Percentiles rank a stretch among this genome's conserved stretches.
Evolutionary conservation across 73 alveolate genomes (phyloP).

Genomic region (Blepharisma japonicum): DNA sequence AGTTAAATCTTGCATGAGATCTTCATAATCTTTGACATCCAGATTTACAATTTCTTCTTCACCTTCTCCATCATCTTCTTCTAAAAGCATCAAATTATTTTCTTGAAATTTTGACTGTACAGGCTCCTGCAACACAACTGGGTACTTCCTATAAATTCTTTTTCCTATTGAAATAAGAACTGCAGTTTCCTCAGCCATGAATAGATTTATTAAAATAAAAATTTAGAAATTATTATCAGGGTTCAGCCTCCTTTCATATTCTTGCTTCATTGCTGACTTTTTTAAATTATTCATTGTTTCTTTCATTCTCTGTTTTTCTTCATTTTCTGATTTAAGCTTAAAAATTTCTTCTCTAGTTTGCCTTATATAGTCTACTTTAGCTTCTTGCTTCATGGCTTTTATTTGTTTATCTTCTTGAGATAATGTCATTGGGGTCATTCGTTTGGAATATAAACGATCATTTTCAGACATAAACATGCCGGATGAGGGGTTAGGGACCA

Average conservation of each 20-base stretch:
- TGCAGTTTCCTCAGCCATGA: not conserved
- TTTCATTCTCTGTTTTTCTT: no score
- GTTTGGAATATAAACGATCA: not conserved
- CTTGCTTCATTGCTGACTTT: no score
- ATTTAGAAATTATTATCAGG: no score
- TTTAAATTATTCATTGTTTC: no score
- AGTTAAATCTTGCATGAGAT: not conserved
- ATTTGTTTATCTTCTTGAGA: not conserved
- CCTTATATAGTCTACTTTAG: not conserved
- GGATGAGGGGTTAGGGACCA: not conserved
- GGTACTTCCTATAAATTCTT: not conserved
- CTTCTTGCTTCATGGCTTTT: not conserved
- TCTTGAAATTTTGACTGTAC: not conserved
- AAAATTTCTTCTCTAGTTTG: not conserved
- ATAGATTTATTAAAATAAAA: no score
- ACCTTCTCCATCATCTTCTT: conserved; percentile 25
- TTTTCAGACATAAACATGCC: conserved; percentile 11
- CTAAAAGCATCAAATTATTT: not conserved
- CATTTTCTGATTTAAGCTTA: no score
- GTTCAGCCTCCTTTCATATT: no score
- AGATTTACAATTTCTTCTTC: conserved; percentile 13
- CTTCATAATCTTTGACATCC: conserved; percentile 8
- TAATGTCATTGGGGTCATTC: not conserved
- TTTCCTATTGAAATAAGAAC: not conserved
- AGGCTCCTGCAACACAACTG: not conserved